phyloP scores from a whole-genome alignment of 805 yeast species.

The Wickerhamomyces pijperi region DNA sequence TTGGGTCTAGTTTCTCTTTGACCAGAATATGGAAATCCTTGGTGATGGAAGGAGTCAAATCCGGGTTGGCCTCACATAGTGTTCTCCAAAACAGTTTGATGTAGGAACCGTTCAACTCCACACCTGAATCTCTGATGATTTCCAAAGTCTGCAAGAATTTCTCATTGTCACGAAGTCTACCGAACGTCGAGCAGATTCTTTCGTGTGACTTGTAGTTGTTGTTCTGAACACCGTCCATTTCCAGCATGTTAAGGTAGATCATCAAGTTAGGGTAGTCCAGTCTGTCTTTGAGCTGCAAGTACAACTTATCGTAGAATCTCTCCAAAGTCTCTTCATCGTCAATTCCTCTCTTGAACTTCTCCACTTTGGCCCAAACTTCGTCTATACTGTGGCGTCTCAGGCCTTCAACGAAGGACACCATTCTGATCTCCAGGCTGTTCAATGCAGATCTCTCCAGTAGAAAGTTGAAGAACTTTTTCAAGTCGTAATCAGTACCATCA shows the following conservation, averaged over 20 bases:
- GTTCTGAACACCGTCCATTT: slow-evolving; percentile 3
- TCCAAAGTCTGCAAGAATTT: not conserved
- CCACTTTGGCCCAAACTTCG: slow-evolving; percentile 3
- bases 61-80: not conserved
- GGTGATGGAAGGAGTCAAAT: not conserved
- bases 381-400: slow-evolving; percentile 1
- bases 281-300: slow-evolving; percentile 2
- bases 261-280: slow-evolving; percentile 6
- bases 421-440: slow-evolving; percentile 3
- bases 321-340: slow-evolving; percentile 1
- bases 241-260: slow-evolving; percentile 5
- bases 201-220: not conserved
- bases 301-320: slow-evolving; percentile 7
- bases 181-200: not conserved
- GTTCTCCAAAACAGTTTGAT: not conserved
- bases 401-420: slow-evolving; percentile 4
- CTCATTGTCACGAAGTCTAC: not conserved
- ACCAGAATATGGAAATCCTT: not conserved
- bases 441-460: slow-evolving; percentile 1
- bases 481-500: slow-evolving; percentile 3
- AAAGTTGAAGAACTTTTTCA: slow-evolving; percentile 3
- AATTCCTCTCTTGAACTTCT: slow-evolving; percentile 2
- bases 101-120: not conserved
- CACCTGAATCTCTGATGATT: not conserved
- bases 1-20: not conserved